phyloP scores from a whole-genome alignment of 2,329 filamentous ascomycete genomes.

The Diaporthe sp. region DNA sequence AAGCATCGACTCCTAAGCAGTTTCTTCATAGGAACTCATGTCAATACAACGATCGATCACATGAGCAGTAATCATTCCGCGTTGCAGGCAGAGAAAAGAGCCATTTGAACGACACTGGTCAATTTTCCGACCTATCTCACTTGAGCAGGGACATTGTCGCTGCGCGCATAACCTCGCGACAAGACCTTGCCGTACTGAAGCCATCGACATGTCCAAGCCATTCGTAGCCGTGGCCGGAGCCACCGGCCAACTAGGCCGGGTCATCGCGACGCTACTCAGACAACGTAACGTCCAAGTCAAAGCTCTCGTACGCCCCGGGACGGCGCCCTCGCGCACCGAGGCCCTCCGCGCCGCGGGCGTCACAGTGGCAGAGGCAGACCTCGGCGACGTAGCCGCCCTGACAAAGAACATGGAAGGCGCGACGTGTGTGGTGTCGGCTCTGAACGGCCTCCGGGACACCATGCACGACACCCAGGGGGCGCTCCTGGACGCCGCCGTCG shows the following conservation, averaged over 20 bases:
- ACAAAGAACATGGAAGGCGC: slow-evolving; percentile 26
- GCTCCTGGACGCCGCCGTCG: slow-evolving; percentile 67
- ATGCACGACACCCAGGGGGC: slow-evolving; percentile 54
- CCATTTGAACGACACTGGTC: not conserved
- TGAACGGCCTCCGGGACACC: slow-evolving; percentile 34
- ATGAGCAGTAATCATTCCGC: not conserved
- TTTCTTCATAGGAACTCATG: not conserved
- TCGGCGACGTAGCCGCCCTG: slow-evolving; percentile 32
- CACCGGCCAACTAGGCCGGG: slow-evolving; percentile 34
- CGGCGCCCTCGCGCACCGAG: slow-evolving; percentile 23
- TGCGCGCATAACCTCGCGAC: not conserved
- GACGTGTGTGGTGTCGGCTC: slow-evolving; percentile 30
- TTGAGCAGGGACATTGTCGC: not conserved
- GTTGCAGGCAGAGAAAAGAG: not conserved
- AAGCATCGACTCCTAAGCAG: not conserved
- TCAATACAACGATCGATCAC: not conserved
- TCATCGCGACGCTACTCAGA: slow-evolving; percentile 31
- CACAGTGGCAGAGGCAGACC: slow-evolving; percentile 30
- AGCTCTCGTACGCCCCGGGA: slow-evolving; percentile 36
- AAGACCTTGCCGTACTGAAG: too few relatives aligned
- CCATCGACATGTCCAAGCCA: slow-evolving; percentile 29
- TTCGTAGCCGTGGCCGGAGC: slow-evolving; percentile 37
- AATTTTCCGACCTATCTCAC: too few relatives aligned
- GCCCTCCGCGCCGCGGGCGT: slow-evolving; percentile 28
- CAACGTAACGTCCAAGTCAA: slow-evolving; percentile 34